These are phyloP conservation scores for Sarcocystis neurona DNA, from an alignment of 169 alveolate genomes.

Conservation along the genomic window DNA sequence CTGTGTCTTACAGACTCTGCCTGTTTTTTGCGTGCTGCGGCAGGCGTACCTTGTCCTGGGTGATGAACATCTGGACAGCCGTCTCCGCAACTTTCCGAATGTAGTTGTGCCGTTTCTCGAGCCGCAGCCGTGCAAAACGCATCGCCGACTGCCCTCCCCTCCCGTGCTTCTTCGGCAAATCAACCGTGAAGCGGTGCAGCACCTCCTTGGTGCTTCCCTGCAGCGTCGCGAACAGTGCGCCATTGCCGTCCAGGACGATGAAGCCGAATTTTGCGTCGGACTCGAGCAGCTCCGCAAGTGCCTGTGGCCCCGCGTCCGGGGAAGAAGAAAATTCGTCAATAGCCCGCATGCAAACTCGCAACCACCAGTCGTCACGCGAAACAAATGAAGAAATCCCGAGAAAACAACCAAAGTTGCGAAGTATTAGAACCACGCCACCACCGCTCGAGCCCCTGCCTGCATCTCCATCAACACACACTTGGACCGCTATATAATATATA, in stretches of 20 bases:
- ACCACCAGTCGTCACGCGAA: no score
- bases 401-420: no score
- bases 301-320: neutral
- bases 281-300: slow-evolving; percentile 84
- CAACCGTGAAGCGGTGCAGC: slow-evolving; percentile 92
- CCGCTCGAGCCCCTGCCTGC: no score
- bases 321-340: neutral
- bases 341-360: neutral
- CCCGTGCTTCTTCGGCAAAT: slow-evolving; percentile 98
- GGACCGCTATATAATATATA: no score
- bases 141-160: slow-evolving; percentile 99
- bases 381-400: no score
- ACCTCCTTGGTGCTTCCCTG: slow-evolving; percentile 87
- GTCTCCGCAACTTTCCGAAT: slow-evolving; percentile 97
- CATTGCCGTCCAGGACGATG: slow-evolving; percentile 97
- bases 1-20: slow-evolving; percentile 25
- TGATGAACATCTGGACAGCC: slow-evolving; percentile 94
- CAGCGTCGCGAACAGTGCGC: slow-evolving; percentile 95
- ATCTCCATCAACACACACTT: no score
- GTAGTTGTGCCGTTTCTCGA: slow-evolving; percentile 98
- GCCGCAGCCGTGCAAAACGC: slow-evolving; percentile 98
- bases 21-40: slow-evolving; percentile 38
- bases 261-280: slow-evolving; percentile 97
- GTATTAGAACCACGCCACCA: no score
- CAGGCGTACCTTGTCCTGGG: slow-evolving; percentile 93